Percentiles rank a stretch among this genome's conserved stretches.
These are phyloP conservation scores for Mycena kentingensis DNA, from an alignment of 768 basidiomycete genomes.

Conservation along the genomic window DNA sequence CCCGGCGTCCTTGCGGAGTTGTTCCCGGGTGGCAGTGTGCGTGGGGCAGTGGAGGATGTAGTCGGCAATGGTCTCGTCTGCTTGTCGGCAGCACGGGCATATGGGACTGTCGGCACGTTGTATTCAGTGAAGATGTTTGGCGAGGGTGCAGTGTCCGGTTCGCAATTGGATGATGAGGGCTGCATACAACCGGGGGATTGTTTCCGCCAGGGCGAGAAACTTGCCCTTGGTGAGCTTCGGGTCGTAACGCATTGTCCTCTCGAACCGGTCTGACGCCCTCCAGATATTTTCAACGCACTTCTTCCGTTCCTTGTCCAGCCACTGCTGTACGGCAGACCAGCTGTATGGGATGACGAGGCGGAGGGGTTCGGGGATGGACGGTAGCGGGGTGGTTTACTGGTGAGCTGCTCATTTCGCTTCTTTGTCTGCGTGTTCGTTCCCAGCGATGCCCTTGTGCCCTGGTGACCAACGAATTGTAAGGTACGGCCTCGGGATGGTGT, in stretches of 20 bases:
- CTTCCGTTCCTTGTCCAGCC: too few relatives aligned
- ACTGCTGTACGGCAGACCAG: too few relatives aligned
- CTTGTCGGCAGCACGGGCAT: slow-evolving; percentile 15
- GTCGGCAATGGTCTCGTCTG: slow-evolving; percentile 6
- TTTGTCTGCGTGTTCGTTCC: slow-evolving; percentile 25
- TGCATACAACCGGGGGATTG: too few relatives aligned
- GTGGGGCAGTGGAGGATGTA: slow-evolving; percentile 12
- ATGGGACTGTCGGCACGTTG: slow-evolving; percentile 12
- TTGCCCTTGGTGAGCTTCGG: too few relatives aligned
- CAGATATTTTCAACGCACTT: too few relatives aligned
- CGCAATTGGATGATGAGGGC: slow-evolving; percentile 18
- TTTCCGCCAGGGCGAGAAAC: too few relatives aligned
- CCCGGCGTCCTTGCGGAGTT: not conserved
- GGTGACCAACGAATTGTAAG: slow-evolving; percentile 22
- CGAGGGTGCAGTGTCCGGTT: slow-evolving; percentile 23
- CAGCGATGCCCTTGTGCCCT: slow-evolving; percentile 21
- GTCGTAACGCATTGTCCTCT: too few relatives aligned
- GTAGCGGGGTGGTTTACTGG: not conserved
- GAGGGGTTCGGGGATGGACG: too few relatives aligned
- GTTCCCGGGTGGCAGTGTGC: not conserved
- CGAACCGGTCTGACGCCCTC: too few relatives aligned
- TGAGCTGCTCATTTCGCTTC: slow-evolving; percentile 21
- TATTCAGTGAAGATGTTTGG: slow-evolving; percentile 20
- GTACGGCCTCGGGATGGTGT: not conserved
- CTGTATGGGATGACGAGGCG: too few relatives aligned